Evolutionary conservation across 176 grass and related monocot genomes (phyloP).

Genomic region (Miscanthus lutarioriparius): DNA sequence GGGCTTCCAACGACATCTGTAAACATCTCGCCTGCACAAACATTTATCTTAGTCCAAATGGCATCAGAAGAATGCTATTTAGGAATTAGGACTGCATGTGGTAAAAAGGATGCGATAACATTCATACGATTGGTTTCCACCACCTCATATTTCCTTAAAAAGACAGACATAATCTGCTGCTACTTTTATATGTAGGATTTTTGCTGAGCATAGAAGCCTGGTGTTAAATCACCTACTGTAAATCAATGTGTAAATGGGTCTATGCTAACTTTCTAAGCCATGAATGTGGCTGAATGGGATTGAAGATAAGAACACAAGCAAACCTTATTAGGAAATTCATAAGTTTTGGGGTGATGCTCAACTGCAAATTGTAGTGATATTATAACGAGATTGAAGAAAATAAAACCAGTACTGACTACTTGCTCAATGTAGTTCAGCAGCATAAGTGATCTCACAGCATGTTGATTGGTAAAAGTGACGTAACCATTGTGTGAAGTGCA

Average conservation of each 20-base stretch:
- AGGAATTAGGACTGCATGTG: neutral
- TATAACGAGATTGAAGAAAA: neutral
- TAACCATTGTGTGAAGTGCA: neutral
- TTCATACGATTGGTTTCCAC: neutral
- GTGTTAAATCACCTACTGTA: neutral
- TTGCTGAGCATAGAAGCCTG: neutral
- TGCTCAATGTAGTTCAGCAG: neutral
- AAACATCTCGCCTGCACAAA: slow-evolving; percentile 55
- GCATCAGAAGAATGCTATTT: slow-evolving; percentile 1
- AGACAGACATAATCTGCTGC: neutral
- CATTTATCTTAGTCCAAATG: slow-evolving; percentile 5
- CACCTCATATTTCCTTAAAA: neutral
- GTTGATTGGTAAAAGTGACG: neutral
- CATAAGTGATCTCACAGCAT: neutral
- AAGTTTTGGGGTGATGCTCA: neutral
- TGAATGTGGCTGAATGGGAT: neutral
- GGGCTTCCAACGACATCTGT: slow-evolving; percentile 82
- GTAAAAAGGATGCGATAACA: neutral
- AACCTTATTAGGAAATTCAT: neutral
- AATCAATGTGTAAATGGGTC: neutral
- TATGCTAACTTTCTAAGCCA: neutral
- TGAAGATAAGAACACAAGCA: neutral
- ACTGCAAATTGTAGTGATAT: neutral
- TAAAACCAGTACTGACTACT: neutral
- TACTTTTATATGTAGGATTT: slow-evolving; percentile 5